Percentiles rank a stretch among this genome's conserved stretches.
Evolutionary conservation across 148 eudicot species (phyloP).

Genomic region (Pharnaceum exiguum): DNA sequence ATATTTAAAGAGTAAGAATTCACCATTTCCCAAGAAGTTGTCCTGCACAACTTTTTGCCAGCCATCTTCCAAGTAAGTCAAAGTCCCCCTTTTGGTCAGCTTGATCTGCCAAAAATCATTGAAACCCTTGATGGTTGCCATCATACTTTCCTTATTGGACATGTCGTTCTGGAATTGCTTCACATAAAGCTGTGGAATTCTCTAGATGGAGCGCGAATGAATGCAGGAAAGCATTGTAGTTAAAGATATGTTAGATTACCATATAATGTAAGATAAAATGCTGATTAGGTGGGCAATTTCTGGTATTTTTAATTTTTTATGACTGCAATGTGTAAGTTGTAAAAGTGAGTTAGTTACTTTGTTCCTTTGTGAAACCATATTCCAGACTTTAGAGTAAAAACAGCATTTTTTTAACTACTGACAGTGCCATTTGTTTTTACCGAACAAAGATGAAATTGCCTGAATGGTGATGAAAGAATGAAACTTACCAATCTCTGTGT

Average conservation of each 20-base stretch:
- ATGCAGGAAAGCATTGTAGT: background rate
- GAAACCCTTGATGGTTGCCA: background rate
- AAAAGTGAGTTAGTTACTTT: background rate
- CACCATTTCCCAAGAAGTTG: background rate
- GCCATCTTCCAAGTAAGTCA: conserved; percentile 6
- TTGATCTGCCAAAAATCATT: background rate
- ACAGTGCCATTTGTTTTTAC: background rate
- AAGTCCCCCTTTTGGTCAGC: background rate
- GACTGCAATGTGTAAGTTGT: background rate
- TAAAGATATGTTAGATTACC: background rate
- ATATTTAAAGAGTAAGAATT: conserved; percentile 7
- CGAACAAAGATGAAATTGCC: background rate
- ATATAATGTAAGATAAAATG: too few species aligned
- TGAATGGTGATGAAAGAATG: background rate
- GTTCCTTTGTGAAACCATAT: background rate
- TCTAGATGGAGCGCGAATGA: background rate
- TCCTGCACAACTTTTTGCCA: conserved; percentile 9
- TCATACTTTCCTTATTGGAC: background rate
- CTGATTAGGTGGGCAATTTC: too few species aligned
- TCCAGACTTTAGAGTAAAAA: background rate
- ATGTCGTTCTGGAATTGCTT: conserved; percentile 6
- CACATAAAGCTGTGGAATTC: conserved; percentile 5
- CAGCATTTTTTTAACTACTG: background rate
- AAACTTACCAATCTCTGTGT: conserved; percentile 9
- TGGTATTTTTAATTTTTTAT: too few species aligned